Base-by-base conservation (phyloP, 169 alveolate genomes). In the Toxoplasma gondii region DNA sequence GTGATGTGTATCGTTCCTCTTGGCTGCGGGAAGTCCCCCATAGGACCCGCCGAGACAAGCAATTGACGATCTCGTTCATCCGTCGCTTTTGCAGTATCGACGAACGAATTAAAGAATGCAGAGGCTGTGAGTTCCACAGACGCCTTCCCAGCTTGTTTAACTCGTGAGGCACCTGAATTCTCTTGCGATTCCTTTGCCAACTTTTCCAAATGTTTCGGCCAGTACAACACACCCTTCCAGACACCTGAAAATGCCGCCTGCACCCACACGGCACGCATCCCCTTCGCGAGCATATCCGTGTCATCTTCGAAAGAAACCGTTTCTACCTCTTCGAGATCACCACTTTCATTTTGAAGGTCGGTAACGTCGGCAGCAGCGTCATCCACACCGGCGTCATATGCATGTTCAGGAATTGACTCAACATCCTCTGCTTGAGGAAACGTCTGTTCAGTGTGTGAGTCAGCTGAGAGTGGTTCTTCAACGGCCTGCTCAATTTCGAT, bases 231-330 rank as follows among this genome's bases (percentile, higher is more conserved):
- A 4, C 86, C 86, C 45, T 38, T 78, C 86, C 86, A 78, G 22
- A 78, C 86, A 19, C 86, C 86, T n/a, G 86, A 78, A 45, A 78
- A 78, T 10, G 86, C 86, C 27, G 86, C 86, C n/a, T 78, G 86
- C 22, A 78, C 45, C 86, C 86, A 78, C 86, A 78, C 29, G 27
- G 86, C 86, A 78, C 86, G 86, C 86, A 78, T 78, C 49, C 86
- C 86, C 29, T 78, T 19, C 27, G 10, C 86, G 19, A 78, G 86
- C n/a, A 10, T 1, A 78, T 78, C 86, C 39, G 45, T 38, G 86
- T 78, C 86, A 19, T 38, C 45, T 78, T 78, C 86, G 12, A 22
- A 64, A 4, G 34, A 16, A 64, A 64, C 74, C 4, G 58, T 49
- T 49, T 49, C 58, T 49, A 4, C 12, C 58, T 49, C 58, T 4